These are phyloP conservation scores for Endogone sp. DNA, from an alignment of 192 early-diverging fungal species.

Conservation along the genomic window DNA sequence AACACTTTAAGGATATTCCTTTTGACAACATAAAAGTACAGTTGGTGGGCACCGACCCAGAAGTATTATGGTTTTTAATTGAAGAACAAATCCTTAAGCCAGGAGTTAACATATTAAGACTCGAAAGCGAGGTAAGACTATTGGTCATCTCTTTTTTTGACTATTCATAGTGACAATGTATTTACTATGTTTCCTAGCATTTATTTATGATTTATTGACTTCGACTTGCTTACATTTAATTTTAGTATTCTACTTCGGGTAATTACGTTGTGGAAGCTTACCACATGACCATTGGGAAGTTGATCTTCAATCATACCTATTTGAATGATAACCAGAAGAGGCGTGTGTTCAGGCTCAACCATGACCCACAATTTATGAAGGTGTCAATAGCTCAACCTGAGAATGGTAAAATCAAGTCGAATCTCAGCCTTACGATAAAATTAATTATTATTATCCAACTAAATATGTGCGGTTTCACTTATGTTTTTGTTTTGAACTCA, in stretches of 20 bases:
- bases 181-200: constrained; percentile 1
- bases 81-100: constrained; percentile 40
- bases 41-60: constrained; percentile 47
- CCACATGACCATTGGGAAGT: constrained; percentile 51
- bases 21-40: constrained; percentile 42
- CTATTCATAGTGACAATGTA: not conserved
- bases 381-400: constrained; percentile 28
- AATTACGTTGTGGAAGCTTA: constrained; percentile 54
- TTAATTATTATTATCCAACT: too few relatives aligned
- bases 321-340: constrained; percentile 46
- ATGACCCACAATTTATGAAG: constrained; percentile 28
- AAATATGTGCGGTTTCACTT: not conserved
- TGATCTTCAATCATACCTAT: constrained; percentile 53
- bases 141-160: not conserved
- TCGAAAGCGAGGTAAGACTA: constrained; percentile 44
- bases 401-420: constrained; percentile 15
- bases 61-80: constrained; percentile 46
- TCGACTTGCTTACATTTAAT: not conserved
- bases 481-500: not conserved
- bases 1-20: too few relatives aligned
- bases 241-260: constrained; percentile 52
- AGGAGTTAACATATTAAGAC: constrained; percentile 43
- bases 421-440: too few relatives aligned
- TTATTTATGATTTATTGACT: not conserved
- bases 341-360: constrained; percentile 44